These are phyloP conservation scores for Pleurotus tuoliensis DNA, from an alignment of 768 basidiomycete species.

Conservation along the genomic window DNA sequence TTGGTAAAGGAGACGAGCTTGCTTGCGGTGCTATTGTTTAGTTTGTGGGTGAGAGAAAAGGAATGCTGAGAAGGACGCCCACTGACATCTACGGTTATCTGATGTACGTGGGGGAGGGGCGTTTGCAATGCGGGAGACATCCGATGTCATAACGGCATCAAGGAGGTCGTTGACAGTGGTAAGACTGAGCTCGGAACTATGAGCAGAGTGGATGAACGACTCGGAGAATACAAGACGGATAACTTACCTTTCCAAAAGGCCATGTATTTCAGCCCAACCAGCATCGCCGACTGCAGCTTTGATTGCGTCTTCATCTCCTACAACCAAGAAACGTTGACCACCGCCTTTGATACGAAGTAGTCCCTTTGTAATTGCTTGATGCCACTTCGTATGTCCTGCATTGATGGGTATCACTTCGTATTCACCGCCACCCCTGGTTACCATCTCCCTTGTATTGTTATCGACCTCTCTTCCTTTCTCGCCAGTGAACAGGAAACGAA, in stretches of 20 bases:
- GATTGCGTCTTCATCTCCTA: slow-evolving; percentile 48
- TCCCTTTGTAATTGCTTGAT: slow-evolving; percentile 37
- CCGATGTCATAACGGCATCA: slow-evolving; percentile 41
- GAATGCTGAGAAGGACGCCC: not conserved
- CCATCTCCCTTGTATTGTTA: slow-evolving; percentile 46
- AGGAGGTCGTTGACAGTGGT: slow-evolving; percentile 44
- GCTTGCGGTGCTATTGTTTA: too few species aligned
- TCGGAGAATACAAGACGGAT: not conserved
- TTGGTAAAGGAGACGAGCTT: slow-evolving; percentile 33
- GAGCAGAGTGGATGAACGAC: slow-evolving; percentile 21
- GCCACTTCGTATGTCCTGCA: slow-evolving; percentile 45
- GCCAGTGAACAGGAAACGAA: slow-evolving; percentile 58
- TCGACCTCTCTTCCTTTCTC: slow-evolving; percentile 51
- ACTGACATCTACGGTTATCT: slow-evolving; percentile 1
- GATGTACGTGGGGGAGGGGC: not conserved
- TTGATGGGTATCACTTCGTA: slow-evolving; percentile 59
- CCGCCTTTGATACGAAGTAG: slow-evolving; percentile 42
- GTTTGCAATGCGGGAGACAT: slow-evolving; percentile 21
- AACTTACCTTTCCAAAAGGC: slow-evolving; percentile 48
- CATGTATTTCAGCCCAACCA: slow-evolving; percentile 50
- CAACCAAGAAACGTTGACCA: slow-evolving; percentile 44
- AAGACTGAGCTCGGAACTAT: slow-evolving; percentile 30
- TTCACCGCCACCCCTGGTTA: slow-evolving; percentile 55
- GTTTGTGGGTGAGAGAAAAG: too few species aligned
- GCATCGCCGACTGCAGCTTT: slow-evolving; percentile 46